These are phyloP conservation scores for Mycena vulgaris DNA, from an alignment of 768 basidiomycete species.

Conservation along the genomic window DNA sequence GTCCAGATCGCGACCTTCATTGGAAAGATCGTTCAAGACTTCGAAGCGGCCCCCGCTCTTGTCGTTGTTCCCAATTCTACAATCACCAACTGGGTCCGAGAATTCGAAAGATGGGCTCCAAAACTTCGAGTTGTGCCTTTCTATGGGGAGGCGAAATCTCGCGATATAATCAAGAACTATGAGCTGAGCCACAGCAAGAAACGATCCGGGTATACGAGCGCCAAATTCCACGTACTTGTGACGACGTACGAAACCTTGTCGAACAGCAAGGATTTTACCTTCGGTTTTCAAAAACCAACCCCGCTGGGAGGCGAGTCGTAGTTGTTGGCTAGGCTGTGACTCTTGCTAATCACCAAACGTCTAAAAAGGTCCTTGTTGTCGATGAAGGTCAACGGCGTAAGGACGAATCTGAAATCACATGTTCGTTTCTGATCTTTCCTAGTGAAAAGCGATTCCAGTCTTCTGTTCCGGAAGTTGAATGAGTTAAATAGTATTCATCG, in stretches of 20 bases:
- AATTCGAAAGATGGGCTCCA: slow-evolving; percentile 92
- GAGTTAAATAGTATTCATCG: slow-evolving; percentile 85
- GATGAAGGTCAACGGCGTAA: slow-evolving; percentile 94
- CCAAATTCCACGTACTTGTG: slow-evolving; percentile 91
- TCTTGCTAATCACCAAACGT: slow-evolving; percentile 5
- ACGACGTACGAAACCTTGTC: slow-evolving; percentile 94
- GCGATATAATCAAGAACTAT: slow-evolving; percentile 85
- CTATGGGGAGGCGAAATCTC: slow-evolving; percentile 84
- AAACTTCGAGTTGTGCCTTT: slow-evolving; percentile 85
- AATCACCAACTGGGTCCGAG: slow-evolving; percentile 95
- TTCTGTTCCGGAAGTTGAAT: slow-evolving; percentile 87
- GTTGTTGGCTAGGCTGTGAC: not conserved
- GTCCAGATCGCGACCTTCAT: slow-evolving; percentile 93
- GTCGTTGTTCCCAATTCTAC: slow-evolving; percentile 98
- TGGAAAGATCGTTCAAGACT: slow-evolving; percentile 71
- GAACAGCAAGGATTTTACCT: slow-evolving; percentile 78
- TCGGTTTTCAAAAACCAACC: slow-evolving; percentile 85
- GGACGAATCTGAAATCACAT: slow-evolving; percentile 43
- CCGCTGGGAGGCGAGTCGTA: slow-evolving; percentile 82
- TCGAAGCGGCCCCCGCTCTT: slow-evolving; percentile 81
- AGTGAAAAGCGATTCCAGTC: slow-evolving; percentile 89
- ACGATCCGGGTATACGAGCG: slow-evolving; percentile 59
- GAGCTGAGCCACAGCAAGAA: slow-evolving; percentile 79
- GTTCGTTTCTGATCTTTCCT: slow-evolving; percentile 30
- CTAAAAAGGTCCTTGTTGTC: slow-evolving; percentile 76